Base-by-base conservation (phyloP, 345 rosid species). In the Rhodomyrtus tomentosa region DNA sequence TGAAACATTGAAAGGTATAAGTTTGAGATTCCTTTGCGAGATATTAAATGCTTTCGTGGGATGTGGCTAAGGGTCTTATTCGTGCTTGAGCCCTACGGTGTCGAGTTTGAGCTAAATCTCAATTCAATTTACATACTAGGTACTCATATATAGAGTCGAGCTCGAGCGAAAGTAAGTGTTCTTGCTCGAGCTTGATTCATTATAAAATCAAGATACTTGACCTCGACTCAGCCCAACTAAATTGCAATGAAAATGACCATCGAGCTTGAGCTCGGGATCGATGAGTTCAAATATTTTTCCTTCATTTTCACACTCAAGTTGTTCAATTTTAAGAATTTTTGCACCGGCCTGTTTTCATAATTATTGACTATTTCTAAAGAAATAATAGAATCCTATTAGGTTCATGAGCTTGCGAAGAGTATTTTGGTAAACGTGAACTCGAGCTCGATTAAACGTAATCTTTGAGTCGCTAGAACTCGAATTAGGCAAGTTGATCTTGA, bases 51-150 rank as follows among this genome's bases (percentile, higher is more conserved):
- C 1, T 20, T 1, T 7, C 5, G 0, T 16, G 16, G 0, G 5
- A 1, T 16, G 1, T 8, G 42, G 4, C 3, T 0, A 10, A 32
- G 0, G 6, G 11, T n/a, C 18, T 5, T 24, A 32, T 62, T 62
- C 0, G 0, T 29, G 38, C 0, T 1, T 1, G 21, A 29, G 40
- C 5, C 21, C 4, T 15, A 1, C 7, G 10, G 38, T 62, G 6
- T 62, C 12, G 11, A 62, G 74, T 62, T 16, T 62, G 3, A 62
- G 24, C 9, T 62, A 38, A 58, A 13, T 16, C 21, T 14, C 2
- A 0, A 59, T 38, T 62, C 9, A 0, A 7, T 16, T 29, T 8
- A 32, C 42, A 62, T 32, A 21, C 1, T 16, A 7, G 12, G 1
- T 2, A 16, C 6, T 62, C 1, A 12, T 9, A 32, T 4, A 32